Evolutionary conservation across 2,329 filamentous ascomycete species (phyloP).

Genomic region (Penicillium janthinellum): DNA sequence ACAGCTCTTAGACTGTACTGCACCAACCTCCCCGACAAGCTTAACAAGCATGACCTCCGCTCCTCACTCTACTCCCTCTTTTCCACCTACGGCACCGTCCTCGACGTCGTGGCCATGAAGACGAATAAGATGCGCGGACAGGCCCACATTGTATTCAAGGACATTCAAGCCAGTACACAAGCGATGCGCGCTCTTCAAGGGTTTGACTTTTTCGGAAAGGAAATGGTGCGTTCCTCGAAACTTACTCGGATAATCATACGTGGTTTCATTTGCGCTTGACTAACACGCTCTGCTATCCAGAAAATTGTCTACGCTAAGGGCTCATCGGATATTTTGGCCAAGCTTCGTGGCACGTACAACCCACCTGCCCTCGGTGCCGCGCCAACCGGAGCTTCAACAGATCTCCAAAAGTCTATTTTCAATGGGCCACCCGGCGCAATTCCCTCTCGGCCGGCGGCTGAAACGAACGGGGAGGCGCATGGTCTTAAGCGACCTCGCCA

Average conservation of each 20-base stretch:
- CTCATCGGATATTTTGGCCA: conserved; percentile 84
- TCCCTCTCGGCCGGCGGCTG: conserved; percentile 54
- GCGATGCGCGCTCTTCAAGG: conserved; percentile 88
- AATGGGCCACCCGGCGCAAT: conserved; percentile 57
- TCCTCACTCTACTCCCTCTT: conserved; percentile 90
- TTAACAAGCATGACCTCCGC: conserved; percentile 84
- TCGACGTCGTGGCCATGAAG: conserved; percentile 89
- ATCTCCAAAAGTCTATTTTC: conserved; percentile 79
- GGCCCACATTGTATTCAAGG: conserved; percentile 87
- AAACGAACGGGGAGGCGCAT: conserved; percentile 53
- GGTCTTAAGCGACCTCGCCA: conserved; percentile 70
- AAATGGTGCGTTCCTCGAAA: conserved; percentile 66
- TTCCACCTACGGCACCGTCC: conserved; percentile 86
- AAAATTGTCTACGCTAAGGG: conserved; percentile 88
- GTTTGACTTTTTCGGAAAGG: conserved; percentile 79
- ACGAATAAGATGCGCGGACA: conserved; percentile 93
- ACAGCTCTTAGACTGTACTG: conserved; percentile 73
- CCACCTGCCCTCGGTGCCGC: conserved; percentile 57
- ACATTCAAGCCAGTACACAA: conserved; percentile 88
- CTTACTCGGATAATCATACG: neutral
- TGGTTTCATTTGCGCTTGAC: neutral
- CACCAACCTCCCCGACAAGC: conserved; percentile 84
- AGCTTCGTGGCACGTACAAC: conserved; percentile 88
- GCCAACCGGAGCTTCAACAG: conserved; percentile 66
- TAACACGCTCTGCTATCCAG: conserved; percentile 49